Base-by-base conservation (phyloP, 139 green algal species). In the Penium margaritaceum region DNA sequence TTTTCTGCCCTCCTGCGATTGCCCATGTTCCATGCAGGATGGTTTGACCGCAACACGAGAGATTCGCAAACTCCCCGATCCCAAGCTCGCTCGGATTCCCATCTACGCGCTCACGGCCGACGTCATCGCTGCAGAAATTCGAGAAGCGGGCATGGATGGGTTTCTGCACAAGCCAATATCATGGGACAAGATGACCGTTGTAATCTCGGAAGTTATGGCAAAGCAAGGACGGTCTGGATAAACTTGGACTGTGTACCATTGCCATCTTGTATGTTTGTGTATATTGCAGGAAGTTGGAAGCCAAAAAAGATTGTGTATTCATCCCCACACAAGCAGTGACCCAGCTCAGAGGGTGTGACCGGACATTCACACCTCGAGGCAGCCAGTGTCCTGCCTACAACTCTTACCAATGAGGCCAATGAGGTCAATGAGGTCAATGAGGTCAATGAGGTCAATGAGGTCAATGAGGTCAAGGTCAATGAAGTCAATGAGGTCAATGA, bases 11-110 rank as follows among this genome's bases (percentile, higher is more conserved):
- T n/a, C n/a, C n/a, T n/a, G n/a, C n/a, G n/a, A n/a, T n/a, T n/a
- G n/a, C n/a, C n/a, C n/a, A n/a, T n/a, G n/a, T n/a, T n/a, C 47
- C 21, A 58, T 58, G 33, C 34, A 74, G 66, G 85, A 94, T 66
- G 89, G 89, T 4, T 55, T 94, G 46, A 86, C 88, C 70, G 87
- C 89, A 21, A 85, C 85, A 24, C 37, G 38, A 15, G 67, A 21
- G 2, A 81, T 81, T 38, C 71, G 75, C 34, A 29, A 38, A n/a
- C 60, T 81, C 39, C 51, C 51, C 29, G 36, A 27, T 17, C n/a
- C 24, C 15, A 55, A 3, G 35, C 67, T 35, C 27, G 37, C 62
- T 1, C 17, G 15, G 0, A 62, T 81, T 1, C 74, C 74, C 3
- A 77, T 81, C 24, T 78, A 74, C 47, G 74, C 74, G n/a, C 38